These are phyloP conservation scores for Ogataea hybrid DNA, from an alignment of 1,139 yeast species.

Conservation along the genomic window DNA sequence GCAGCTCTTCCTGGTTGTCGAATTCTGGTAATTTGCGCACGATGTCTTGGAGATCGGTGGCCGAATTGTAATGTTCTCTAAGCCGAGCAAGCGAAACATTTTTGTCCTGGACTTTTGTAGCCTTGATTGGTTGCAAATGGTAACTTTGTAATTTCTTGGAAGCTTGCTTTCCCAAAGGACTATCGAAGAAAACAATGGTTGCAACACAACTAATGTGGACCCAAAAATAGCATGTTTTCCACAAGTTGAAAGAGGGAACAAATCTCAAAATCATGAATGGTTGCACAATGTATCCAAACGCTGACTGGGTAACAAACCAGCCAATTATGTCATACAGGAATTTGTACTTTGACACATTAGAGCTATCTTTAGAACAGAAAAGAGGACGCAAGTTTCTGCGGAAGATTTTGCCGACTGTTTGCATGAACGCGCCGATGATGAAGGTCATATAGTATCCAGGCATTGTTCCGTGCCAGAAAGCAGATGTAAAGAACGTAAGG, in stretches of 20 bases:
- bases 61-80: slow-evolving; percentile 28
- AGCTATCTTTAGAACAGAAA: slow-evolving; percentile 68
- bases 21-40: slow-evolving; percentile 37
- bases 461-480: slow-evolving; percentile 97
- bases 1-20: slow-evolving; percentile 39
- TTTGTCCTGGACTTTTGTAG: not conserved
- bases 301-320: slow-evolving; percentile 69
- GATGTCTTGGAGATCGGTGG: slow-evolving; percentile 26
- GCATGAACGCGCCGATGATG: slow-evolving; percentile 82
- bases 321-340: slow-evolving; percentile 63
- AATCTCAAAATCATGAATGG: slow-evolving; percentile 82
- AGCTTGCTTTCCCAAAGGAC: slow-evolving; percentile 60
- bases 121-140: slow-evolving; percentile 31
- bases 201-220: slow-evolving; percentile 54
- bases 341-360: slow-evolving; percentile 57
- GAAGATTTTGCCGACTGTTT: slow-evolving; percentile 76
- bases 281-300: slow-evolving; percentile 78
- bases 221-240: slow-evolving; percentile 74
- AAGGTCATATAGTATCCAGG: slow-evolving; percentile 95
- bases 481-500: slow-evolving; percentile 85
- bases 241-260: slow-evolving; percentile 57
- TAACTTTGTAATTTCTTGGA: slow-evolving; percentile 36
- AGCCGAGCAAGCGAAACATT: slow-evolving; percentile 18
- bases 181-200: slow-evolving; percentile 59
- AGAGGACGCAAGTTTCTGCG: slow-evolving; percentile 86